Base-by-base conservation (phyloP, 176 grass and related monocot genomes). In the Urochloa ruziziensis region DNA sequence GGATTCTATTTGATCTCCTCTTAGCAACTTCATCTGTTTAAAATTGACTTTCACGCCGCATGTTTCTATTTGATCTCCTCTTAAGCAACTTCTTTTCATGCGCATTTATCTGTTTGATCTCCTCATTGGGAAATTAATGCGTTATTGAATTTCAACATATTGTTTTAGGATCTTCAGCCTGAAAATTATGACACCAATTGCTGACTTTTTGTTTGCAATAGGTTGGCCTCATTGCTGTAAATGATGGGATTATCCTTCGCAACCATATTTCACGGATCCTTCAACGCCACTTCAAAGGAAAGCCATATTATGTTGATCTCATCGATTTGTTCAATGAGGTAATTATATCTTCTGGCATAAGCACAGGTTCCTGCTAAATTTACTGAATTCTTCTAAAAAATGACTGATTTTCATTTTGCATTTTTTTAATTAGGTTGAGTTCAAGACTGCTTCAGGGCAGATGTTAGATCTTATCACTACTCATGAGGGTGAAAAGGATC, bases 251-350 rank as follows among this genome's bases (percentile, higher is more conserved):
- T 86, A 91, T 99, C 75, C 93, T 99, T 65, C 93, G 96, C 15
- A 99, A 94, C 53, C 96, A 99, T 77, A 89, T 99, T 87, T 90
- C 93, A 81, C 91, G 93, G 23, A 99, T 99, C 66, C 93, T 89
- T 82, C 92, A 89, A 87, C 69, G 69, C 25, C 89, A 96, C 72
- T 99, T 92, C 73, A 99, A 92, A 79, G 93, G 90, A 90, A 92
- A 87, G 72, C 91, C 89, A 71, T 96, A 96, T 75, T 99, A 99
- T 87, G 91, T 94, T 60, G 96, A 96, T 88, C 91, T 99, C 44
- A 85, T 99, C 72, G 93, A 99, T 88, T 35, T 99, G 62, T 99
- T 99, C 79, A 99, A 96, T 76, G 96, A 99, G 93, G 96, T 99
- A 92, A 70, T 46, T 6, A 73, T 83, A 64, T 89, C 18, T 61